phyloP scores from a whole-genome alignment of 495 filamentous ascomycete genomes.

The Glarea lozoyensis region DNA sequence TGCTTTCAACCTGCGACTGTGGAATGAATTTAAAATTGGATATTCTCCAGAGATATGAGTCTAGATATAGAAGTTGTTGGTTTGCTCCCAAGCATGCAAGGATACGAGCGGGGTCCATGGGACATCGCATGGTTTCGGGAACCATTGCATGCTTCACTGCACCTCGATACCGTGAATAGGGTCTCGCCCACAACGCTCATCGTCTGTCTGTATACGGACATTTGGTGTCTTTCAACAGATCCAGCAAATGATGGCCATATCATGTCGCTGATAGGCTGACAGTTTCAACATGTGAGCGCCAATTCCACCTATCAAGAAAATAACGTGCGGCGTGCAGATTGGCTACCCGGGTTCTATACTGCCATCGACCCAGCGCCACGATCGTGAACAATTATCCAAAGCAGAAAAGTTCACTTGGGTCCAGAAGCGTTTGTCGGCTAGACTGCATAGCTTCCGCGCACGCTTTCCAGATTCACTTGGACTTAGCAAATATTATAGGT shows the following conservation, averaged over 20 bases:
- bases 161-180: constrained; percentile 4
- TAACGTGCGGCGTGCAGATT: neutral
- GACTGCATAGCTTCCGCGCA: neutral
- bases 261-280: too few species aligned
- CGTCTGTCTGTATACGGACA: constrained; percentile 3
- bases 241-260: neutral
- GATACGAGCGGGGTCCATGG: neutral
- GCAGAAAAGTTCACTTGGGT: neutral
- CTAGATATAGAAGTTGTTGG: neutral
- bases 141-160: neutral
- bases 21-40: too few species aligned
- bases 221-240: neutral
- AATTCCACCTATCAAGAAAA: neutral
- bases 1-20: too few species aligned
- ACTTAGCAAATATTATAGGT: too few species aligned
- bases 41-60: too few species aligned
- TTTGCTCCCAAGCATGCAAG: neutral
- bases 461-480: neutral
- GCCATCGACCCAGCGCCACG: constrained; percentile 1
- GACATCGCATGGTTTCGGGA: too few species aligned
- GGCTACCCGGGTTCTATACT: neutral
- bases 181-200: constrained; percentile 1
- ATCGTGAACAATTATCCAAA: neutral
- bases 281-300: neutral
- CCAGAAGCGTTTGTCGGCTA: neutral